Evolutionary conservation across 2,329 filamentous ascomycete genomes (phyloP), one percentile per base, ranked within the genome.

Genomic region (Xylariaceae sp.): DNA sequence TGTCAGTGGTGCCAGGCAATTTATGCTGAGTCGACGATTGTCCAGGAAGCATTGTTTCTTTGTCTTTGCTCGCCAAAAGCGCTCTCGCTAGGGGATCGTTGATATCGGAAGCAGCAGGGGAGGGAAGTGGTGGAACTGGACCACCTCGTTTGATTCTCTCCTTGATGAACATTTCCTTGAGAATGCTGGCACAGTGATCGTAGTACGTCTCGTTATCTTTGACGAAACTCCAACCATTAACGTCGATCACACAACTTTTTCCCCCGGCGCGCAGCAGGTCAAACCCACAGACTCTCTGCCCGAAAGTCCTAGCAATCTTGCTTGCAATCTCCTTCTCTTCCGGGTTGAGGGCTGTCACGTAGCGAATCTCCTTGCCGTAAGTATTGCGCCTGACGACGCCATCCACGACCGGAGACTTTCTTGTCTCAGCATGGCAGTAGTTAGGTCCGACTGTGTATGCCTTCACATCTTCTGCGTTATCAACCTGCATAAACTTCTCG

Each of bases 191-290:
- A 63, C 88, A 94, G 67, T 91, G 91, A 67, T 97, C 90, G 70
- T 99, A 99, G 72, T 99, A 99, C 56, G 96, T 92, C 58, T 97
- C 93, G 66, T 99, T 99, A 71, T 99, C 95, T 72, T 99, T 99
- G 71, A 99, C 94, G 67, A 99, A 99, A 69, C 93, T 97, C 95
- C 95, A 99, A 10, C 94, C 94, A 71, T 99, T 99, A 64, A 99
- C 94, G 66, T 99, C 94, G 62, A 99, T 99, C 42, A 99, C 94
- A 73, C 91, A 99, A 70, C 93, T 97, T 71, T 91, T 91, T 13
- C 92, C 91, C 43, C 85, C 87, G 10, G 92, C 91, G 23, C 95
- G 87, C 51, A 99, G 79, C 55, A 99, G 80, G 70, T 99, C 94
- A 66, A 99, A 99, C 0, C 94, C 94, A 69, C 94, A 99, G 2